Percentiles rank a stretch among this genome's conserved stretches.
Evolutionary conservation across 2,329 filamentous ascomycete genomes (phyloP).

Genomic region (Ophiostoma angusticollis): DNA sequence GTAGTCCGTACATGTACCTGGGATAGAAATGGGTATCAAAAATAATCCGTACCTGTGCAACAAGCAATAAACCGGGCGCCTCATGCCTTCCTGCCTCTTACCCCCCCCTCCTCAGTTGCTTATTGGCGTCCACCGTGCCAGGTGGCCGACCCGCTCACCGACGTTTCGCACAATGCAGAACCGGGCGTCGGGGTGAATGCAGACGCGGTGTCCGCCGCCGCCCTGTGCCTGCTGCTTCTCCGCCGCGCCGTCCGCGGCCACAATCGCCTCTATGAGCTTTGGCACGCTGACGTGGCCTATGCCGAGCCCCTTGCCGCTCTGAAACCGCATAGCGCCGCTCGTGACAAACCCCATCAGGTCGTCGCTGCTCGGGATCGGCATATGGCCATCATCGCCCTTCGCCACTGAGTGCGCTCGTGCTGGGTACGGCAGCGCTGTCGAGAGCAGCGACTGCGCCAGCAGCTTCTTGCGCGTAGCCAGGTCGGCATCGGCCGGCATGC

Average conservation of each 20-base stretch:
- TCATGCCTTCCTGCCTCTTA: no score
- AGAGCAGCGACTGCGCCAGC: constrained; percentile 35
- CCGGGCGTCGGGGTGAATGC: constrained; percentile 26
- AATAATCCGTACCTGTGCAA: no score
- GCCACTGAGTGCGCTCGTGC: constrained; percentile 24
- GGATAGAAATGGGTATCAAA: no score
- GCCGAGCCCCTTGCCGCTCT: constrained; percentile 60
- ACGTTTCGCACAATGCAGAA: constrained; percentile 73
- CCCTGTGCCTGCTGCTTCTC: constrained; percentile 11
- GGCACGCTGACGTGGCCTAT: constrained; percentile 50
- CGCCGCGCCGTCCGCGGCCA: constrained; percentile 13
- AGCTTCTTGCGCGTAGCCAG: constrained; percentile 29
- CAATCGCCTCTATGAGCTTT: constrained; percentile 36
- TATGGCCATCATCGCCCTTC: constrained; percentile 36
- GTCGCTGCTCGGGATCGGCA: constrained; percentile 55
- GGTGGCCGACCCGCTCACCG: constrained; percentile 64
- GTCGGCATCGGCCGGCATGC: constrained; percentile 18
- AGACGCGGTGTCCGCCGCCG: constrained; percentile 1
- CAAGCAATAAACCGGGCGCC: no score
- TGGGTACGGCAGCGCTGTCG: constrained; percentile 25
- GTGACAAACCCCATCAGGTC: constrained; percentile 88
- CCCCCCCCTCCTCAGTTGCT: constrained; percentile 4
- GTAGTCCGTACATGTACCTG: no score
- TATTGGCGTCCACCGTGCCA: constrained; percentile 35
- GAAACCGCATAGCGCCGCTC: constrained; percentile 69